Evolutionary conservation across 1,139 yeast species (phyloP).

Genomic region (Martiniozyma asiatica): DNA sequence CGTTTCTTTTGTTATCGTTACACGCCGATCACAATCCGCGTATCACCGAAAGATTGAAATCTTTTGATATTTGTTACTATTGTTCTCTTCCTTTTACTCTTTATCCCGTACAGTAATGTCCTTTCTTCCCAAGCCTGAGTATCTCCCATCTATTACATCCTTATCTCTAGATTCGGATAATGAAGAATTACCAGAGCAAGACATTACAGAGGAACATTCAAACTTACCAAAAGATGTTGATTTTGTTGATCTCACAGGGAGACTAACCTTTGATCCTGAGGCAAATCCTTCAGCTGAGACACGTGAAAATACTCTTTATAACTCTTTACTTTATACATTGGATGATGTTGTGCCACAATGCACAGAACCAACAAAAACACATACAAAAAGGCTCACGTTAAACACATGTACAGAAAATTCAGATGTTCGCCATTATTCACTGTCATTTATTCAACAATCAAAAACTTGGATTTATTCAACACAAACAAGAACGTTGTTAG

Average conservation of each 20-base stretch:
- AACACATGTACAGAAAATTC: conserved; percentile 17
- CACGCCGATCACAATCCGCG: no score
- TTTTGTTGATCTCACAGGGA: conserved; percentile 10
- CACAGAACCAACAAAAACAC: conserved; percentile 4
- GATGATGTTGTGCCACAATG: not conserved
- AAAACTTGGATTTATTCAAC: conserved; percentile 42
- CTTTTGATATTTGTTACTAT: no score
- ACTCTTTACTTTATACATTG: conserved; percentile 19
- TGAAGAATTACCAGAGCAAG: conserved; percentile 5
- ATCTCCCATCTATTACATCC: no score
- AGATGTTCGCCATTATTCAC: conserved; percentile 14
- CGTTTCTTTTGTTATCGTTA: no score
- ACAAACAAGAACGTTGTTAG: conserved; percentile 48
- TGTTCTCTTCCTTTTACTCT: no score
- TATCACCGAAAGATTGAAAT: no score
- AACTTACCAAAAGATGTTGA: conserved; percentile 10
- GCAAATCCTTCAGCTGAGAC: conserved; percentile 18
- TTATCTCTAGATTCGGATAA: no score
- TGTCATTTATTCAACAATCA: conserved; percentile 34
- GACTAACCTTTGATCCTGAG: conserved; percentile 13
- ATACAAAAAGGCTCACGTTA: conserved; percentile 16
- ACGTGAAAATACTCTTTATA: conserved; percentile 18
- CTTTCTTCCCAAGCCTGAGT: no score
- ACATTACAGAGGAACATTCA: conserved; percentile 3
- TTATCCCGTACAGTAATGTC: no score